Percentiles rank a stretch among this genome's conserved stretches.
phyloP scores from a whole-genome alignment of 176 grass and related monocot genomes.

The Avena atlantica region DNA sequence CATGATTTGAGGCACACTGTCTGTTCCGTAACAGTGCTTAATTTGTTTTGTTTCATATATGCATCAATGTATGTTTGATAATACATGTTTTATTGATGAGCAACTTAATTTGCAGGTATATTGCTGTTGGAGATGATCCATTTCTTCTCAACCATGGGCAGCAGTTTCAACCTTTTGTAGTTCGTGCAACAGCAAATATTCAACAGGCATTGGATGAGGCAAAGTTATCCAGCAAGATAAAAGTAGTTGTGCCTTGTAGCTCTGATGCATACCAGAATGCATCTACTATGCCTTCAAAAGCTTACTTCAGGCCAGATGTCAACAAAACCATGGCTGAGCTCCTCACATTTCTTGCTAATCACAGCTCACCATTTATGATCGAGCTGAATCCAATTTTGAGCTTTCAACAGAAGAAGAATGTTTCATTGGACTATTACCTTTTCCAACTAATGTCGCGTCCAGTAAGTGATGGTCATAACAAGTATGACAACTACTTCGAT shows the following conservation, averaged over 20 bases:
- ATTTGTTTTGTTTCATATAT: not conserved
- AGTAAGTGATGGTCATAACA: conserved; percentile 72
- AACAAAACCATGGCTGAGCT: conserved; percentile 88
- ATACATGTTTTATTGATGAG: conserved; percentile 20
- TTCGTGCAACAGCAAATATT: conserved; percentile 79
- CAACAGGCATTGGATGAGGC: conserved; percentile 65
- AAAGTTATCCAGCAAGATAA: conserved; percentile 77
- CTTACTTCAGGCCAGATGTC: conserved; percentile 80
- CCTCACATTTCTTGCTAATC: conserved; percentile 82
- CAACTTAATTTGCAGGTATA: conserved; percentile 62
- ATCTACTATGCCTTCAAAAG: conserved; percentile 69
- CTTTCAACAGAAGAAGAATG: conserved; percentile 77
- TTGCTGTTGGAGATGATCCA: conserved; percentile 87
- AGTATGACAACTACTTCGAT: conserved; percentile 88
- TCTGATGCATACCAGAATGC: conserved; percentile 71
- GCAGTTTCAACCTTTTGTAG: conserved; percentile 66
- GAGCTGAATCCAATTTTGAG: conserved; percentile 76
- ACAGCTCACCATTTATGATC: conserved; percentile 80
- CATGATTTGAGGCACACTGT: not conserved
- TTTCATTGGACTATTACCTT: conserved; percentile 77
- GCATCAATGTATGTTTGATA: not conserved
- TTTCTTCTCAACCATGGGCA: conserved; percentile 74
- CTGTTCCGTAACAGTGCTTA: not conserved
- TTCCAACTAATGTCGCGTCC: conserved; percentile 73
- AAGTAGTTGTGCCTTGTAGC: conserved; percentile 80